Conservation (phyloP, 352 stramenopile genomes). For the Phytophthora fragariae region DNA sequence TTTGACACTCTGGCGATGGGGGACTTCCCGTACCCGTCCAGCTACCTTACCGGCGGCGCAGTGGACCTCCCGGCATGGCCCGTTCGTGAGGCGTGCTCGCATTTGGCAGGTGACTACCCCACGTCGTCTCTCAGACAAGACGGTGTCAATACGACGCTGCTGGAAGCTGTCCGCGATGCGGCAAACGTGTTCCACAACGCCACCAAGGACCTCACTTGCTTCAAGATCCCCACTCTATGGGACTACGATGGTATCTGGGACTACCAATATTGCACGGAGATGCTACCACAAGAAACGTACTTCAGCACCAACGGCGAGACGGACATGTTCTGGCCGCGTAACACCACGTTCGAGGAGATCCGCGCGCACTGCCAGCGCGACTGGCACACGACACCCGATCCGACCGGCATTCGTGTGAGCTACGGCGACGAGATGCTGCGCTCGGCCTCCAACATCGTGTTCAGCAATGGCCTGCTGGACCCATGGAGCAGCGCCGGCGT, state of each 20-base stretch:
- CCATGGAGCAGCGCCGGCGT: constrained; percentile 94
- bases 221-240: constrained; percentile 70
- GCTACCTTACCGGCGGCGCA: constrained; percentile 89
- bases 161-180: constrained; percentile 67
- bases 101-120: constrained; percentile 60
- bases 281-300: constrained; percentile 91
- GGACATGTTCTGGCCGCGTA: constrained; percentile 94
- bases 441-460: constrained; percentile 94
- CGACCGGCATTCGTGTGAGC: constrained; percentile 76
- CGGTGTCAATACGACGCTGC: constrained; percentile 36
- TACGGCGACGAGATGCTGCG: constrained; percentile 75
- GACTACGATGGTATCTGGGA: constrained; percentile 92
- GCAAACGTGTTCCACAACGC: constrained; percentile 92
- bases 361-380: constrained; percentile 63
- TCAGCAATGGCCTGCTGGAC: constrained; percentile 95
- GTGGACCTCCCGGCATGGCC: constrained; percentile 91
- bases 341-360: constrained; percentile 70
- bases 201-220: constrained; percentile 73
- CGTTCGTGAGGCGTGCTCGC: constrained; percentile 89
- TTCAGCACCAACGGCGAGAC: constrained; percentile 87
- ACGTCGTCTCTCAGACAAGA: constrained; percentile 35
- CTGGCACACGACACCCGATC: constrained; percentile 75
- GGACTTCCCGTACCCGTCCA: constrained; percentile 95
- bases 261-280: constrained; percentile 94
- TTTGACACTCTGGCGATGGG: constrained; percentile 96